Percentiles rank a stretch among this genome's conserved stretches.
Evolutionary conservation across 2,329 filamentous ascomycete genomes (phyloP).

Genomic region (Dactylellina leptospora): DNA sequence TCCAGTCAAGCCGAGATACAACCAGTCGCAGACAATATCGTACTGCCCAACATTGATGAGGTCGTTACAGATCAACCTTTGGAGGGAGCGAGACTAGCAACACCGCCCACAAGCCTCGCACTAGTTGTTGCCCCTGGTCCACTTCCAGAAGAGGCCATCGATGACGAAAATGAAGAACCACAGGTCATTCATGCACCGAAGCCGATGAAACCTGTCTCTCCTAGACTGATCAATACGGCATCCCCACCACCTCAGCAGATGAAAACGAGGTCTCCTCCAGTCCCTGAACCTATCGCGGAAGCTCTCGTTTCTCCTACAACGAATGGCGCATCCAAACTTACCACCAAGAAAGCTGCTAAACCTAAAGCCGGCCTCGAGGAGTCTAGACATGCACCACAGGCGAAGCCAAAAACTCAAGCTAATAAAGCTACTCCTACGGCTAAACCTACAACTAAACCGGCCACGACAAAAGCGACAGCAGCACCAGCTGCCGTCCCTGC

Average conservation of each 20-base stretch:
- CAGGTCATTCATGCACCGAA: conserved; percentile 37
- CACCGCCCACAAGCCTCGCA: conserved; percentile 20
- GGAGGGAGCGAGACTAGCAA: conserved; percentile 5
- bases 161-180: conserved; percentile 3
- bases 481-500: conserved; percentile 11
- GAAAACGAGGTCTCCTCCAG: background rate
- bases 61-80: conserved; percentile 30
- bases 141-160: conserved; percentile 35
- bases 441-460: background rate
- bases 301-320: background rate
- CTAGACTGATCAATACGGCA: conserved; percentile 29
- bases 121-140: conserved; percentile 13
- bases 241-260: conserved; percentile 13
- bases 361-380: conserved; percentile 19
- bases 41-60: conserved; percentile 39
- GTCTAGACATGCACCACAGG: conserved; percentile 36
- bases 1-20: background rate
- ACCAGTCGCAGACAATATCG: conserved; percentile 13
- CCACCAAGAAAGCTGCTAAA: conserved; percentile 21
- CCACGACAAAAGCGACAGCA: background rate
- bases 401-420: conserved; percentile 5
- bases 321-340: conserved; percentile 35
- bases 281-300: background rate
- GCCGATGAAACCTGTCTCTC: conserved; percentile 42
- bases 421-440: background rate